Percentiles rank a stretch among this genome's conserved stretches.
Evolutionary conservation across 768 basidiomycete genomes (phyloP).

Genomic region (Brasilioporus rufonigricans): DNA sequence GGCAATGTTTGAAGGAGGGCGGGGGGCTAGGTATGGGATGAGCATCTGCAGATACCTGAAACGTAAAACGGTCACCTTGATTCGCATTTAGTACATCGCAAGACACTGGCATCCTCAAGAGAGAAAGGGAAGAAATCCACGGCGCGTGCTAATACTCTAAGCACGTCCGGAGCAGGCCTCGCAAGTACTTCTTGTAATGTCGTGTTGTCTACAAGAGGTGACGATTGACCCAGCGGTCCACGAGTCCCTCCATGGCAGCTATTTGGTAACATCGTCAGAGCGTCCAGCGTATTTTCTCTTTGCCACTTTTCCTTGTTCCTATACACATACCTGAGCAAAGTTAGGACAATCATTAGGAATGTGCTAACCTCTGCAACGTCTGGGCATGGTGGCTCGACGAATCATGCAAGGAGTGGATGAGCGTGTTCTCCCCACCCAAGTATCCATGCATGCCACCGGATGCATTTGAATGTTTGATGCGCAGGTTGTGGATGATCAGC

Average conservation of each 20-base stretch:
- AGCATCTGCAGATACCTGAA: background rate
- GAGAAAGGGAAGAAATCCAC: slow-evolving; percentile 56
- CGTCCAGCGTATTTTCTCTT: slow-evolving; percentile 19
- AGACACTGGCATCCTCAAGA: slow-evolving; percentile 45
- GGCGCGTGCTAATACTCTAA: slow-evolving; percentile 47
- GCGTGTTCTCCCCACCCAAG: slow-evolving; percentile 29
- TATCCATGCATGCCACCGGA: slow-evolving; percentile 21
- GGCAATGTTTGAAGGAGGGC: slow-evolving; percentile 41
- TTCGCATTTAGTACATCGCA: slow-evolving; percentile 53
- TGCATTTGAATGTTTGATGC: slow-evolving; percentile 33
- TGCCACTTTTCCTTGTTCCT: slow-evolving; percentile 37
- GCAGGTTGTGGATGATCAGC: slow-evolving; percentile 51
- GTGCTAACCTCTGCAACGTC: slow-evolving; percentile 21
- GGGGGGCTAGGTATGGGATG: slow-evolving; percentile 40
- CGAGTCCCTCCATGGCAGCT: slow-evolving; percentile 3
- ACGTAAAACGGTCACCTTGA: slow-evolving; percentile 38
- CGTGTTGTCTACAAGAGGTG: slow-evolving; percentile 1
- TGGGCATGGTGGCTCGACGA: slow-evolving; percentile 14
- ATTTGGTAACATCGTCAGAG: background rate
- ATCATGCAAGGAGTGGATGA: slow-evolving; percentile 21
- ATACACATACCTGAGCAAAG: background rate
- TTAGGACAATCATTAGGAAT: background rate
- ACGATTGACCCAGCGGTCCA: background rate
- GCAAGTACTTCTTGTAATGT: slow-evolving; percentile 40
- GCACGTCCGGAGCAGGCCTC: slow-evolving; percentile 34